Evolutionary conservation across 2,329 filamentous ascomycete species (phyloP), one percentile per base, ranked within the genome.

Genomic region (Blastomyces silverae): DNA sequence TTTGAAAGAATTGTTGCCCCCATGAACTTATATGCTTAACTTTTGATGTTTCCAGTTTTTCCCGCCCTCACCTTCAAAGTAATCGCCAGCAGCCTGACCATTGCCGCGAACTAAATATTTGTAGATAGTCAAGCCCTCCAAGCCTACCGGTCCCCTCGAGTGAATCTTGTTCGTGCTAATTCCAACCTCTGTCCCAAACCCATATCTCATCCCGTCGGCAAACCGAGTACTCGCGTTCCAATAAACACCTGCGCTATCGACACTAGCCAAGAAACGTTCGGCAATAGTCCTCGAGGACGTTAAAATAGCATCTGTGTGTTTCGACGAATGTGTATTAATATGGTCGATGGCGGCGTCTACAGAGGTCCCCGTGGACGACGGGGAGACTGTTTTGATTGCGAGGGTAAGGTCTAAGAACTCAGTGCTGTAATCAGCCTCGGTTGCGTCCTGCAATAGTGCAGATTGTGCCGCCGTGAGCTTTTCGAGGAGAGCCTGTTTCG

Each of bases 121-220:
- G 80, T 99, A 97, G 67, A 97, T 97, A 75, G 91, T 96, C 75
- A 99, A 78, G 0, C 94, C 94, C 73, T 97, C 94, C 62, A 99
- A 80, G 0, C 94, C 94, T 6, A 99, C 94, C 0, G 94, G 94
- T 0, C 94, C 94, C 61, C 94, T 83, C 1, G 91, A 90, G 75
- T 99, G 94, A 68, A 99, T 96, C 82, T 97, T 99, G 82, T 97
- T 99, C 61, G 94, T 99, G 79, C 90, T 95, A 78, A 99, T 97
- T 64, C 94, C 94, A 31, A 99, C 94, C 79, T 99, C 94, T 0
- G 94, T 97, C 59, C 94, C 94, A 78, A 99, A 99, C 8, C 94
- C 94, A 75, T 95, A 97, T 53, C 94, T 85, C 89, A 96, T 97
- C 8, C 94, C 94, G 76, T 99, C 94, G 6, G 92, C 92, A 79